phyloP scores from a whole-genome alignment of 371 early-diverging fungal species.

The Sporodiniella umbellata region DNA sequence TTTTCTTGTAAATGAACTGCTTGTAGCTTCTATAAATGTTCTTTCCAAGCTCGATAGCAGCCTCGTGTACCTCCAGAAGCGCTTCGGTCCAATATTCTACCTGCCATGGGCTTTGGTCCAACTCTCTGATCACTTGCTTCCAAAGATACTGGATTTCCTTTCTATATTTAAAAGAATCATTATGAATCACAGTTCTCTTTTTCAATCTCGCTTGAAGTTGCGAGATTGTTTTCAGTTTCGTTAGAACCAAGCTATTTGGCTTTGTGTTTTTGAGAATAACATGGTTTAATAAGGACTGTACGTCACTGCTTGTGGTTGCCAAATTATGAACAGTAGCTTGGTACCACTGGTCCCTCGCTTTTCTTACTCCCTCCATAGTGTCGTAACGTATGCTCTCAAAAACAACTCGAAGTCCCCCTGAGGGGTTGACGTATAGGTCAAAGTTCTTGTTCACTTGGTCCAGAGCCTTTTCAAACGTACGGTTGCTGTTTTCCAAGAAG shows the following conservation, averaged over 20 bases:
- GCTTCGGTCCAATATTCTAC: constrained; percentile 14
- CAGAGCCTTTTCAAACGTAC: neutral
- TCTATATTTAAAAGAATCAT: neutral
- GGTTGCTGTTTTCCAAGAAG: neutral
- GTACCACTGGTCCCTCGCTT: constrained; percentile 3
- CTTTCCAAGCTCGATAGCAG: constrained; percentile 3
- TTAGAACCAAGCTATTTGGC: constrained; percentile 1
- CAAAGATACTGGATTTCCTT: neutral
- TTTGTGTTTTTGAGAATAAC: constrained; percentile 4
- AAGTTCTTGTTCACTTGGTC: constrained; percentile 5
- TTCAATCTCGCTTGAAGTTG: neutral
- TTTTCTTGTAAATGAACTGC: neutral
- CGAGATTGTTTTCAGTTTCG: neutral
- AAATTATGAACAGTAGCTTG: neutral
- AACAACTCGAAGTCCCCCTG: constrained; percentile 9
- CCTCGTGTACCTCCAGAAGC: constrained; percentile 6
- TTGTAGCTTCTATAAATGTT: neutral
- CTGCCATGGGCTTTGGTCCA: constrained; percentile 9
- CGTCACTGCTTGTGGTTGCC: neutral
- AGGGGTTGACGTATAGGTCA: constrained; percentile 6
- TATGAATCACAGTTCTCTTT: neutral
- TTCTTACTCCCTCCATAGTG: constrained; percentile 1
- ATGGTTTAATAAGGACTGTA: neutral
- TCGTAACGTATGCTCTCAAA: constrained; percentile 17
- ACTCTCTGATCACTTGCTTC: constrained; percentile 8